Conservation (phyloP, 805 yeast genomes). For the Candida montana region DNA sequence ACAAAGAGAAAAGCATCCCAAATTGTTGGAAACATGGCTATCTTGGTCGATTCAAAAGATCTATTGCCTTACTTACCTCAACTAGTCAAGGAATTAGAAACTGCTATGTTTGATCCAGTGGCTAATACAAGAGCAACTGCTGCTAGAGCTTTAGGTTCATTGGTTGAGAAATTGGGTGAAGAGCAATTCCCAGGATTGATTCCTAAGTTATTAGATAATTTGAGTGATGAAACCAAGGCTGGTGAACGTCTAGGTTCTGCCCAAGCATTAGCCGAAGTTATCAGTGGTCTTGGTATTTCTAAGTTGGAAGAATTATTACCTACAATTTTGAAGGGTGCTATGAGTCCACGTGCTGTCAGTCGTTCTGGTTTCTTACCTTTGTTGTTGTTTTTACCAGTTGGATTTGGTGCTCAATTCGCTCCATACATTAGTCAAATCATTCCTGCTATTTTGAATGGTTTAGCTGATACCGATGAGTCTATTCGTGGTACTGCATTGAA, state of each 20-base stretch:
- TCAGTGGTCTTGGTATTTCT: constrained; percentile 82
- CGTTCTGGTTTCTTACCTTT: constrained; percentile 93
- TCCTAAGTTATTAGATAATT: constrained; percentile 67
- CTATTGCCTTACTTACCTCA: constrained; percentile 76
- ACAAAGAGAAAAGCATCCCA: constrained; percentile 94
- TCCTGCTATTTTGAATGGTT: constrained; percentile 86
- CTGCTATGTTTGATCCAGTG: constrained; percentile 98
- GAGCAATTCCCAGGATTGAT: constrained; percentile 90
- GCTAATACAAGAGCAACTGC: constrained; percentile 97
- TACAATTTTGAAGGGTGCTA: constrained; percentile 63
- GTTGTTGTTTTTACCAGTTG: constrained; percentile 83
- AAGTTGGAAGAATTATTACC: constrained; percentile 91
- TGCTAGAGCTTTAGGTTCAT: constrained; percentile 92
- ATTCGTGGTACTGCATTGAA: constrained; percentile 86
- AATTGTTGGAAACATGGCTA: constrained; percentile 98
- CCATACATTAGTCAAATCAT: constrained; percentile 82
- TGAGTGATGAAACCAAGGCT: constrained; percentile 69
- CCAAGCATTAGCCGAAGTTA: constrained; percentile 91
- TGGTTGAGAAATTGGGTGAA: constrained; percentile 95
- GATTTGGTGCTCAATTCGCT: constrained; percentile 87
- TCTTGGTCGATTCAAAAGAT: constrained; percentile 85
- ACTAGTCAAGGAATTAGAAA: constrained; percentile 76
- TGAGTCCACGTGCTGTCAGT: constrained; percentile 58
- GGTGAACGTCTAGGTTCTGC: constrained; percentile 97
- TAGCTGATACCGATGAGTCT: constrained; percentile 84